Percentiles rank a stretch among this genome's conserved stretches.
Conservation (phyloP, 164 flowering plant species). For the Sextonia rubra region DNA sequence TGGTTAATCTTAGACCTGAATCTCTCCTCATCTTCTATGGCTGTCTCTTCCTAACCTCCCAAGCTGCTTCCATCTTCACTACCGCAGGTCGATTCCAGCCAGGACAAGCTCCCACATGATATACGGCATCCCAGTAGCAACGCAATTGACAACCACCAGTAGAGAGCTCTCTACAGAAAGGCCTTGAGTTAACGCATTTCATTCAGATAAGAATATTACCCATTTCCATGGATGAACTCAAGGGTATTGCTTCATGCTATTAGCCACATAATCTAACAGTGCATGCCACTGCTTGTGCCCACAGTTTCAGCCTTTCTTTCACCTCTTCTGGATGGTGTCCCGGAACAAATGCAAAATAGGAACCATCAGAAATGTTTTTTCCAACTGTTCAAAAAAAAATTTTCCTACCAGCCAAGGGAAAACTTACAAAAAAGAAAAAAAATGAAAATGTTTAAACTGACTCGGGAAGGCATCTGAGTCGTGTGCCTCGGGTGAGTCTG, state of each 20-base stretch:
- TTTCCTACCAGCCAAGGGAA: not conserved
- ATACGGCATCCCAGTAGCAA: not conserved
- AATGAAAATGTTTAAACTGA: not conserved
- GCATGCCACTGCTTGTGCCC: slow-evolving; percentile 92
- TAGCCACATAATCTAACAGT: slow-evolving; percentile 72
- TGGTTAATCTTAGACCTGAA: slow-evolving; percentile 2
- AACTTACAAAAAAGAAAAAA: too few relatives aligned
- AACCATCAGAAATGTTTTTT: not conserved
- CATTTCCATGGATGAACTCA: slow-evolving; percentile 5
- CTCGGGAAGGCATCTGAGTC: not conserved
- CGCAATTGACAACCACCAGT: not conserved
- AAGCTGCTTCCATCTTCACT: not conserved
- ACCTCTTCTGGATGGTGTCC: slow-evolving; percentile 88
- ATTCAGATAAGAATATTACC: not conserved
- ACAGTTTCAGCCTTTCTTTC: slow-evolving; percentile 74
- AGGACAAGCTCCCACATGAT: not conserved
- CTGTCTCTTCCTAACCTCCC: not conserved
- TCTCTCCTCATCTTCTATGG: not conserved
- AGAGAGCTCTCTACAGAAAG: slow-evolving; percentile 6
- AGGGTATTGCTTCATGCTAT: not conserved
- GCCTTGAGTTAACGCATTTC: slow-evolving; percentile 6
- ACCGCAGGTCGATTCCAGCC: not conserved
- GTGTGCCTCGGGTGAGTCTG: too few relatives aligned
- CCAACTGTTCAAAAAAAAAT: too few relatives aligned
- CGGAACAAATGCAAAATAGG: slow-evolving; percentile 16